These are phyloP conservation scores for Endoconidiophora laricicola DNA, from an alignment of 2,329 filamentous ascomycete genomes.

Conservation along the genomic window DNA sequence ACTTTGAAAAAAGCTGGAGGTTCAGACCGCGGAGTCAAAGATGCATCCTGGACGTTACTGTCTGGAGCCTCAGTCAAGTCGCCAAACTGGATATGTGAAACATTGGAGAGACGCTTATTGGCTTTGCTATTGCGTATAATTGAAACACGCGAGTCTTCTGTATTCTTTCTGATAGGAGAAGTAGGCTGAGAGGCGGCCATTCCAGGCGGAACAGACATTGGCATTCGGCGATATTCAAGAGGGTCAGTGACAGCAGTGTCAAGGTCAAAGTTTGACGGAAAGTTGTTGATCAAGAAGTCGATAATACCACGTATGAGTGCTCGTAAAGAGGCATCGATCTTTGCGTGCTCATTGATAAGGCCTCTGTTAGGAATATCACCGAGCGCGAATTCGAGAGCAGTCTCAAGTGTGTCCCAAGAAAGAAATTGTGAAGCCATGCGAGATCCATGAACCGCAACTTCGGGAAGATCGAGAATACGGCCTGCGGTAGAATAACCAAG, in stretches of 20 bases:
- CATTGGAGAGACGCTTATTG: conserved; percentile 21
- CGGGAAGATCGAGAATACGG: conserved; percentile 36
- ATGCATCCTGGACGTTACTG: conserved; percentile 18
- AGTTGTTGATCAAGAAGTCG: conserved; percentile 42
- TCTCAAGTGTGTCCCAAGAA: conserved; percentile 46
- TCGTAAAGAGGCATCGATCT: conserved; percentile 32
- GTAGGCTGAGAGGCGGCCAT: conserved; percentile 6
- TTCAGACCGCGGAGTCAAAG: conserved; percentile 12
- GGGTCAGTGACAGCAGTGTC: conserved; percentile 28
- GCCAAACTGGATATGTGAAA: conserved; percentile 52
- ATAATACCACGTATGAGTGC: conserved; percentile 37
- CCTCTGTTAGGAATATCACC: conserved; percentile 21
- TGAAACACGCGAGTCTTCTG: conserved; percentile 6
- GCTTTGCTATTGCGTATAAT: conserved; percentile 7
- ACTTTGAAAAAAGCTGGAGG: conserved; percentile 26
- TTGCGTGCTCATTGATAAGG: conserved; percentile 23
- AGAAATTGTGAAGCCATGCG: conserved; percentile 41
- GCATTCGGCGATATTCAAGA: conserved; percentile 26
- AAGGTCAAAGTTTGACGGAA: conserved; percentile 43
- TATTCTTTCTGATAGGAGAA: not conserved
- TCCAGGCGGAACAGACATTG: conserved; percentile 14
- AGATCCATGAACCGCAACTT: conserved; percentile 39
- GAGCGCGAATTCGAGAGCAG: conserved; percentile 37
- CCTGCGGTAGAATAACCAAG: conserved; percentile 50
- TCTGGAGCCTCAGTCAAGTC: conserved; percentile 31